phyloP scores from a whole-genome alignment of 306 rosid species.

The Cucumis sativus region DNA sequence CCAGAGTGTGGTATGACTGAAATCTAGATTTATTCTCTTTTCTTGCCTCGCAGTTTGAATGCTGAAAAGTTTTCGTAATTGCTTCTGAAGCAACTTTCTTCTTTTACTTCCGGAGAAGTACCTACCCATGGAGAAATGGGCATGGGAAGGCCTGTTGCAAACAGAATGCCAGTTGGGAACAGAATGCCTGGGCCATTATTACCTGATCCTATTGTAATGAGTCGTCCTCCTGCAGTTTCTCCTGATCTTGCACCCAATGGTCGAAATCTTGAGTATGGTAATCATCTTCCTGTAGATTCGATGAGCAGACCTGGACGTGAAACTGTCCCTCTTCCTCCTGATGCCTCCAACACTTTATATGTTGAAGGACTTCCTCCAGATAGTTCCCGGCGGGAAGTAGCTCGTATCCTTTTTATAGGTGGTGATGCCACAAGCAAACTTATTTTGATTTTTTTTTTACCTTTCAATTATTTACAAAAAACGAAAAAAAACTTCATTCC shows the following conservation, averaged over 20 bases:
- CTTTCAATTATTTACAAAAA: neutral
- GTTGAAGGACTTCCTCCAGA: constrained; percentile 91
- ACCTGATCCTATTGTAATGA: constrained; percentile 40
- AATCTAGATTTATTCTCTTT: constrained; percentile 8
- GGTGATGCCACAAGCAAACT: constrained; percentile 3
- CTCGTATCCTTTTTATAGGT: constrained; percentile 60
- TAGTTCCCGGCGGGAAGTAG: constrained; percentile 72
- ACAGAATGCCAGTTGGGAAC: constrained; percentile 33
- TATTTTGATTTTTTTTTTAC: neutral
- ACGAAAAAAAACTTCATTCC: constrained; percentile 10
- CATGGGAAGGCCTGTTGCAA: constrained; percentile 37
- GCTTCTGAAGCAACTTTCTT: constrained; percentile 51
- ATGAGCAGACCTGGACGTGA: constrained; percentile 56
- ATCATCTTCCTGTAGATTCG: constrained; percentile 47
- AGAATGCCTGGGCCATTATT: constrained; percentile 40
- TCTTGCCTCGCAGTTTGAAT: constrained; percentile 11
- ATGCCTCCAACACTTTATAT: constrained; percentile 80
- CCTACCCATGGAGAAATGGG: constrained; percentile 44
- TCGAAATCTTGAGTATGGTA: constrained; percentile 34
- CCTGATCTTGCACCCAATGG: constrained; percentile 53
- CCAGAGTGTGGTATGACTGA: constrained; percentile 55
- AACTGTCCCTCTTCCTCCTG: constrained; percentile 67
- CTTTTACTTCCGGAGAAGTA: constrained; percentile 54
- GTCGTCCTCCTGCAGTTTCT: constrained; percentile 40
- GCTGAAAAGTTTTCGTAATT: constrained; percentile 22